phyloP scores from a whole-genome alignment of 2,329 filamentous ascomycete genomes.

The Colletotrichum sidae region DNA sequence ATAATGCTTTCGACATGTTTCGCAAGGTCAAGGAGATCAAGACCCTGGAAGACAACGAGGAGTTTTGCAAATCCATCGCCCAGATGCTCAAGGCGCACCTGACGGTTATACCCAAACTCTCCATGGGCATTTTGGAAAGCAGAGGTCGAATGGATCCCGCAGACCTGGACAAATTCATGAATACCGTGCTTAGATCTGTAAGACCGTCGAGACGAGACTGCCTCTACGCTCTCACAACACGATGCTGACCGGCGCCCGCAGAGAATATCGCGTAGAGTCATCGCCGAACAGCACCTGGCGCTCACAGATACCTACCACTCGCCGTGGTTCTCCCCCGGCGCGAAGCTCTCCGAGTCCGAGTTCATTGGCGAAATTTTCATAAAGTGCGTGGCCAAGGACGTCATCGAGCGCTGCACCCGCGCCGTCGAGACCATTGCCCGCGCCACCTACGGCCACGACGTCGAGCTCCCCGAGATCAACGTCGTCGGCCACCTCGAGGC shows the following conservation, averaged over 20 bases:
- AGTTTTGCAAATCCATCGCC: slow-evolving; percentile 83
- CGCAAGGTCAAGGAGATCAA: slow-evolving; percentile 87
- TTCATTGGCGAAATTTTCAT: slow-evolving; percentile 97
- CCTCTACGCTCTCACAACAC: background rate
- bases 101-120: slow-evolving; percentile 91
- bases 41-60: slow-evolving; percentile 89
- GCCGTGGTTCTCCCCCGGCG: slow-evolving; percentile 87
- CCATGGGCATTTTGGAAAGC: slow-evolving; percentile 94
- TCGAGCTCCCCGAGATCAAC: slow-evolving; percentile 81
- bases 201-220: slow-evolving; percentile 42
- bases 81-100: slow-evolving; percentile 88
- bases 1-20: slow-evolving; percentile 93
- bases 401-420: slow-evolving; percentile 84
- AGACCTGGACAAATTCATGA: slow-evolving; percentile 94
- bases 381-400: slow-evolving; percentile 89
- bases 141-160: slow-evolving; percentile 83
- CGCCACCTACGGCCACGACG: slow-evolving; percentile 78
- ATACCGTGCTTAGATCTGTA: slow-evolving; percentile 89
- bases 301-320: slow-evolving; percentile 94
- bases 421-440: slow-evolving; percentile 80
- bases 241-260: slow-evolving; percentile 49
- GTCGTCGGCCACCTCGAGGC: slow-evolving; percentile 88
- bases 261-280: slow-evolving; percentile 95
- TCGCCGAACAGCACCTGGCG: slow-evolving; percentile 96
- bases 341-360: slow-evolving; percentile 78